Conservation (phyloP, 23 red algal genomes). For the Cyanidiococcus yangmingshanensis region DNA sequence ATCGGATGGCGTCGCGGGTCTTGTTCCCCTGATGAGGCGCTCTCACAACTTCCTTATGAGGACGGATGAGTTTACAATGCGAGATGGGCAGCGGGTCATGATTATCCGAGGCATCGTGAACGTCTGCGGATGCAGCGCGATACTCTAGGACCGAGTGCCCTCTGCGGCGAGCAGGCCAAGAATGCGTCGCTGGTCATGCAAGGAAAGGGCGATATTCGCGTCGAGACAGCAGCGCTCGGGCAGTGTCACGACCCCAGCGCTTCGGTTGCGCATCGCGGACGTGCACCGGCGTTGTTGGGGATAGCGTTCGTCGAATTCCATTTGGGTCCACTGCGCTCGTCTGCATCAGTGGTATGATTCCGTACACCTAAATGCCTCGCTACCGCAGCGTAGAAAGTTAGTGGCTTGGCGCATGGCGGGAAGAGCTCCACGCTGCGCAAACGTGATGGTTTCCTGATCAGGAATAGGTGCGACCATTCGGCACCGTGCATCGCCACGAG, state of each 20-base stretch:
- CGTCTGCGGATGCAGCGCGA: too few relatives aligned
- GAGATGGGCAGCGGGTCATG: too few relatives aligned
- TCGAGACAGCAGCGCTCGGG: slow-evolving; percentile 13
- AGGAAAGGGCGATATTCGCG: not conserved
- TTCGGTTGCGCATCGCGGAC: not conserved
- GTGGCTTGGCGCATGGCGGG: slow-evolving; percentile 7
- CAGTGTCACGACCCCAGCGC: not conserved
- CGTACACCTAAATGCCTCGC: not conserved
- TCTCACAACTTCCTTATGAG: too few relatives aligned
- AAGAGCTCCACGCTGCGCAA: slow-evolving; percentile 2
- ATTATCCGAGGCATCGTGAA: too few relatives aligned
- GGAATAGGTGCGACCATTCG: slow-evolving; percentile 6
- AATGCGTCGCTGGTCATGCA: not conserved
- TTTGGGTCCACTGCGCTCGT: not conserved
- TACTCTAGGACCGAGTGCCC: too few relatives aligned
- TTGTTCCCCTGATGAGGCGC: too few relatives aligned
- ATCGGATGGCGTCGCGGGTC: too few relatives aligned
- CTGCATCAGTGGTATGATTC: not conserved
- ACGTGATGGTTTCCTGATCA: not conserved
- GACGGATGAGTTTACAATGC: too few relatives aligned
- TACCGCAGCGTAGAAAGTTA: not conserved
- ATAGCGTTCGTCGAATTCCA: slow-evolving; percentile 4
- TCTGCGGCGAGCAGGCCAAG: not conserved
- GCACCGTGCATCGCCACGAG: slow-evolving; percentile 14
- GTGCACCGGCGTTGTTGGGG: not conserved